Evolutionary conservation across 192 early-diverging fungal species (phyloP), one percentile per base, ranked within the genome.

Genomic region (Phlyctochytrium arcticum): DNA sequence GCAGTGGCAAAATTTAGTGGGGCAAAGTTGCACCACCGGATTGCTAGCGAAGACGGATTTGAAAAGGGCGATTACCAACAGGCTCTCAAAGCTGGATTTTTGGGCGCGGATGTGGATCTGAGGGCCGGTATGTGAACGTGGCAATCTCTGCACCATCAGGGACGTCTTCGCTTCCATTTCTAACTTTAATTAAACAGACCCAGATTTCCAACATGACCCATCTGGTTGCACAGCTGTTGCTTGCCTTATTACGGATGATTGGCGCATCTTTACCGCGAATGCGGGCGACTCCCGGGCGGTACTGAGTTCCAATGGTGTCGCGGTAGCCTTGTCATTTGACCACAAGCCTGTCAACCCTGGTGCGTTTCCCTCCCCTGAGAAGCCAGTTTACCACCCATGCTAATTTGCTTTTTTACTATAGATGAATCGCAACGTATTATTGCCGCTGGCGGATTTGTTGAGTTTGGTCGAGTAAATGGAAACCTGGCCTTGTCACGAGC

Each of bases 171-270:
- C n/a, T 44, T 12, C 39, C 39, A 44, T 70, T 58, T 32, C 34
- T 46, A 7, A 1, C 34, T 36, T 17, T 1, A 17, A 17, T 24
- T 48, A 24, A 6, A 26, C 60, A 92, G 89, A 90, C 62, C 84
- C 89, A 23, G 79, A 85, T 50, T 90, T 89, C 75, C 74, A 67
- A 33, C 75, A 77, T 59, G 93, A 99, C 65, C 86, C 93, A 24
- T 91, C 95, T 8, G 97, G 97, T 34, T 99, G 97, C 80, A 99
- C 97, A 10, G 93, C 97, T n/a, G 90, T 99, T 27, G 80, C 88
- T 27, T 82, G 83, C 3, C 78, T 96, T 42, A 75, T 99, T 30
- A 90, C 92, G 27, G 89, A 90, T 55, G 90, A 95, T 50, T 87
- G 91, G 54, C 56, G 68, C 1, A 77, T 93, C 64, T 88, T 81